Conservation (phyloP, 495 filamentous ascomycete genomes). For the Talaromyces trachyspermus region DNA sequence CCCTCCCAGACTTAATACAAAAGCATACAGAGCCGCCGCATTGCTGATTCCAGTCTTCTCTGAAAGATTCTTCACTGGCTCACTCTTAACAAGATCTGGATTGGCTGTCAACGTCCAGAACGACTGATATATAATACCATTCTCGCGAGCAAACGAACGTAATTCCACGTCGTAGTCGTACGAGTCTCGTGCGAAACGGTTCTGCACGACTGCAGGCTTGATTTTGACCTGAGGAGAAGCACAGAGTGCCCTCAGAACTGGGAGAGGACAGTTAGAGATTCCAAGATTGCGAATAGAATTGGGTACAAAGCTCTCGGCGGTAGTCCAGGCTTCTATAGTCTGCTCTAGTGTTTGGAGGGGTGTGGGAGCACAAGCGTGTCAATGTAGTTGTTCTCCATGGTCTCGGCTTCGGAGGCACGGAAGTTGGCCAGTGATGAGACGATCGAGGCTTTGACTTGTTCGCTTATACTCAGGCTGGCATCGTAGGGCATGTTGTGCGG, state of each 20-base stretch:
- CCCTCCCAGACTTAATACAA: slow-evolving; percentile 54
- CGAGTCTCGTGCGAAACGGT: slow-evolving; percentile 59
- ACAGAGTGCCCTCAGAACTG: slow-evolving; percentile 46
- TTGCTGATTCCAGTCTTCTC: slow-evolving; percentile 33
- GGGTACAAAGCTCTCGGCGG: slow-evolving; percentile 58
- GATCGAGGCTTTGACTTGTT: slow-evolving; percentile 61
- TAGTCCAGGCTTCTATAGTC: slow-evolving; percentile 58
- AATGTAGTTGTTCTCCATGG: slow-evolving; percentile 45
- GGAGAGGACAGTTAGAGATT: slow-evolving; percentile 59
- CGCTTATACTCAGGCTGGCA: slow-evolving; percentile 37
- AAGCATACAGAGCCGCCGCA: slow-evolving; percentile 56
- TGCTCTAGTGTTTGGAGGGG: slow-evolving; percentile 49
- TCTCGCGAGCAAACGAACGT: slow-evolving; percentile 53
- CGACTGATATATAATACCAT: slow-evolving; percentile 59
- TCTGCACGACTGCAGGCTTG: slow-evolving; percentile 64
- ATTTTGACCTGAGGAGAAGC: slow-evolving; percentile 31
- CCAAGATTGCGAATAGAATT: slow-evolving; percentile 57
- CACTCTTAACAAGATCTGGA: slow-evolving; percentile 44
- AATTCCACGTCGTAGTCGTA: slow-evolving; percentile 53
- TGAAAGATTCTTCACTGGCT: slow-evolving; percentile 46
- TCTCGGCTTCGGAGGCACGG: slow-evolving; percentile 21
- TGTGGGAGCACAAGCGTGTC: slow-evolving; percentile 65
- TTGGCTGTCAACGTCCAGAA: slow-evolving; percentile 81
- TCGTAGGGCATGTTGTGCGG: slow-evolving; percentile 53
- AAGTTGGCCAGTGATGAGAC: slow-evolving; percentile 64